Evolutionary conservation across 108 stramenopile genomes (phyloP).

Genomic region (Parmales sp.): DNA sequence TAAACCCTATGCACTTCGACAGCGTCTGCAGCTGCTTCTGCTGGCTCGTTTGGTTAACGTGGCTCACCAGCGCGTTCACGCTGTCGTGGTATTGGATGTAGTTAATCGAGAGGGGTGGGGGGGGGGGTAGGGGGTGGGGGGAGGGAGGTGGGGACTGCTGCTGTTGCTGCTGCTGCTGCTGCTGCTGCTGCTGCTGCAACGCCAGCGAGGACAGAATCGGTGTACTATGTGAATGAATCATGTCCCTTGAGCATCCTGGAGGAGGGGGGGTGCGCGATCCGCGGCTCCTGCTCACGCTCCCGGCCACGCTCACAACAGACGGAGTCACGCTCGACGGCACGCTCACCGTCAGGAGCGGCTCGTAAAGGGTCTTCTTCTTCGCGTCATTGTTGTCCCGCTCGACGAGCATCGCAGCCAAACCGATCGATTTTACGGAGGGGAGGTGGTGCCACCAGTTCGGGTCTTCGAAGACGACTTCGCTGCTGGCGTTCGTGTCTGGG

Average conservation of each 20-base stretch:
- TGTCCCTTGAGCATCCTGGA: no score
- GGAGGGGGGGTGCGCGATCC: no score
- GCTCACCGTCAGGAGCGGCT: no score
- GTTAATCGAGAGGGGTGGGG: constrained; percentile 9
- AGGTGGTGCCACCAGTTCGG: constrained; percentile 76
- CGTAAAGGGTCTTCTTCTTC: no score
- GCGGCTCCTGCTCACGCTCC: no score
- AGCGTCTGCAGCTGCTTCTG: constrained; percentile 48
- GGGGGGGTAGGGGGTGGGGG: not conserved
- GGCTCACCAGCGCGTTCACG: constrained; percentile 24
- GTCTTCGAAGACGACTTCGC: constrained; percentile 80
- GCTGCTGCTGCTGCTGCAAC: constrained; percentile 17
- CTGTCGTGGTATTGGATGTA: constrained; percentile 16
- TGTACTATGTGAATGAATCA: no score
- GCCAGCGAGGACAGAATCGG: no score
- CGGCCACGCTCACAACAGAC: no score
- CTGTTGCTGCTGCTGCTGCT: not conserved
- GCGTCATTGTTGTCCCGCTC: no score
- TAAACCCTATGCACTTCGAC: constrained; percentile 65
- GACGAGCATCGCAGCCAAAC: constrained; percentile 54
- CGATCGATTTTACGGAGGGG: constrained; percentile 75
- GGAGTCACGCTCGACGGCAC: no score
- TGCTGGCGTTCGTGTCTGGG: not conserved
- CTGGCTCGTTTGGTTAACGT: constrained; percentile 39
- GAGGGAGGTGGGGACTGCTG: not conserved